Evolutionary conservation across 2,329 filamentous ascomycete species (phyloP).

Genomic region (Daldinia sp.): DNA sequence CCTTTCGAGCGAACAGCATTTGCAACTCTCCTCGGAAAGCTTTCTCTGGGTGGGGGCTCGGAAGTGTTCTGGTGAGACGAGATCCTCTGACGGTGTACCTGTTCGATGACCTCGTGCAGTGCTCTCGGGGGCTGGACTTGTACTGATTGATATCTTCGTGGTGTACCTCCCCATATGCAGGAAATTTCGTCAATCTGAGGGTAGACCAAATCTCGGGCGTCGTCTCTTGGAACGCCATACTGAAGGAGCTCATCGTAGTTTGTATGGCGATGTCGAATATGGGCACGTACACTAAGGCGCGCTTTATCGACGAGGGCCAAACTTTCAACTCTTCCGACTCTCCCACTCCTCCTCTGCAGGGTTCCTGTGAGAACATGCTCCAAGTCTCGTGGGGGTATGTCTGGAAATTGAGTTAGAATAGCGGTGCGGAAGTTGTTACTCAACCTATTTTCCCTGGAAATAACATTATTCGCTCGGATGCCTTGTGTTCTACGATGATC

Average conservation of each 20-base stretch:
- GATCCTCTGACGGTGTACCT: background rate
- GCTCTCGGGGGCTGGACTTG: background rate
- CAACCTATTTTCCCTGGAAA: slow-evolving; percentile 47
- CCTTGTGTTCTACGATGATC: slow-evolving; percentile 40
- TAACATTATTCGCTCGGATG: slow-evolving; percentile 46
- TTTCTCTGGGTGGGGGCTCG: background rate
- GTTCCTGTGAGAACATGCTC: slow-evolving; percentile 51
- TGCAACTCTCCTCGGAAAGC: too few species aligned
- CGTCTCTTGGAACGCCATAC: background rate
- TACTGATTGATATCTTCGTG: background rate
- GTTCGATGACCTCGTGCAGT: background rate
- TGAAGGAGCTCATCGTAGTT: slow-evolving; percentile 54
- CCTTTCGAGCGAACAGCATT: too few species aligned
- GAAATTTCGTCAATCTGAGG: slow-evolving; percentile 13
- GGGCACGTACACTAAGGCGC: slow-evolving; percentile 57
- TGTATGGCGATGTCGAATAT: slow-evolving; percentile 58
- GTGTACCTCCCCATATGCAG: slow-evolving; percentile 22
- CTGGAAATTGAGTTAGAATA: slow-evolving; percentile 51
- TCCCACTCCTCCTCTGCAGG: slow-evolving; percentile 55
- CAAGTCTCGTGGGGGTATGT: slow-evolving; percentile 49
- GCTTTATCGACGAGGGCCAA: slow-evolving; percentile 52
- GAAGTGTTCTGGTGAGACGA: background rate
- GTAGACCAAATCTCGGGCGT: slow-evolving; percentile 7
- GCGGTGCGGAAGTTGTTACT: slow-evolving; percentile 47
- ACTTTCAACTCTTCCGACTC: slow-evolving; percentile 56